Base-by-base conservation (phyloP, 1,284 basidiomycete species). In the Earliella scabrosa region DNA sequence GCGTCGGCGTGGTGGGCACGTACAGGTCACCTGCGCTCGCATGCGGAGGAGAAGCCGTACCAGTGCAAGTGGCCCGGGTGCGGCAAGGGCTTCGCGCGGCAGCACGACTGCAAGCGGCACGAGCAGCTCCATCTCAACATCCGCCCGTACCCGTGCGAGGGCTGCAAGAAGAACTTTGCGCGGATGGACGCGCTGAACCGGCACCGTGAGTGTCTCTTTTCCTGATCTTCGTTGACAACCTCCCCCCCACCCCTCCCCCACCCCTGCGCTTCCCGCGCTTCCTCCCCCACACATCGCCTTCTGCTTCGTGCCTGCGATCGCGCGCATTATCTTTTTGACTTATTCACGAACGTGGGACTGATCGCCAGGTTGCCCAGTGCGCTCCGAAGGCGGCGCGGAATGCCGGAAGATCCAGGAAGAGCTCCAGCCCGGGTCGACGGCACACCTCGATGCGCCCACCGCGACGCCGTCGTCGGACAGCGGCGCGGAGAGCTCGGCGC, bases 61-160 rank as follows among this genome's bases (percentile, higher is more conserved):
- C 82, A 85, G 66, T 93, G 91, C 75, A 87, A 89, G 67, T 93
- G 90, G 88, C 90, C 91, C 0, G 90, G 89, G 18, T 93, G 91
- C 66, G 86, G 83, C 46, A 92, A 92, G 73, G 87, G 88, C 34
- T 93, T 93, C 60, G 89, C 90, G n/a, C 72, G 90, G 54, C 89
- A 92, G 70, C 90, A 93, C 64, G 91, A 93, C 68, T 92, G 89
- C 73, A 93, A 91, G 68, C 80, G 90, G 3, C 91, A 93, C 63
- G 89, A 93, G 68, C 85, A 90, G 61, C 76, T 92, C 40, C 91
- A 93, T 67, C 82, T 87, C 46, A 90, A 90, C 63, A 86, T 87
- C 64, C 76, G 88, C 27, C 88, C 88, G 50, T 90, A 89, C 68
- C 86, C 81, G 11, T 92, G 90, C 64, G 86, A 90, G 5, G 90